A percentile compares a stretch with the other conserved stretches of the same genome.
Evolutionary conservation across 495 filamentous ascomycete species (phyloP).

Genomic region (Neurospora hispaniola): DNA sequence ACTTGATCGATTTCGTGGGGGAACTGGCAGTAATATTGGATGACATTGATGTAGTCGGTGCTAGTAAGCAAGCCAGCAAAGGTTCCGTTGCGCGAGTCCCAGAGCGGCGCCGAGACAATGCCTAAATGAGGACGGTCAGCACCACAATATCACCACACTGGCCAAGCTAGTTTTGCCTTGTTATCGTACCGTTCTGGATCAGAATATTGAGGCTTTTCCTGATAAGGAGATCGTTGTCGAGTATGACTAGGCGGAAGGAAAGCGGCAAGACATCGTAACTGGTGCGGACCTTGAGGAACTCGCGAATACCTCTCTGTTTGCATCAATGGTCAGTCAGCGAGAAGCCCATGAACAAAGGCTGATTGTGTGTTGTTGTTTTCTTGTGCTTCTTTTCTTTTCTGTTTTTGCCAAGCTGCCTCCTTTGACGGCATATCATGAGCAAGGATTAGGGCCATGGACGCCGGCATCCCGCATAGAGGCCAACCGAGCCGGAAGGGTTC

Average conservation of each 20-base stretch:
- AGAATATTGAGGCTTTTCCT: slow-evolving; percentile 95
- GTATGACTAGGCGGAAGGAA: slow-evolving; percentile 89
- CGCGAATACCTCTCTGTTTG: slow-evolving; percentile 70
- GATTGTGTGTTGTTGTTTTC: not conserved
- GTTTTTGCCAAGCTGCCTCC: not conserved
- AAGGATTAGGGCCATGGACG: not conserved
- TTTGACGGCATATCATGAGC: not conserved
- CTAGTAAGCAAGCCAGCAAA: slow-evolving; percentile 93
- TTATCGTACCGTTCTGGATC: slow-evolving; percentile 79
- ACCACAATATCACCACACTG: slow-evolving; percentile 1
- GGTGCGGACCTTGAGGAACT: slow-evolving; percentile 92
- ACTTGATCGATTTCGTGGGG: slow-evolving; percentile 80
- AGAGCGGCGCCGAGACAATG: slow-evolving; percentile 95
- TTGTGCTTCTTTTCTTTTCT: too few relatives aligned
- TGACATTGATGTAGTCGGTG: slow-evolving; percentile 96
- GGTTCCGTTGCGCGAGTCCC: slow-evolving; percentile 88
- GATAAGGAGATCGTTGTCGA: slow-evolving; percentile 89
- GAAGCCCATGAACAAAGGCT: not conserved
- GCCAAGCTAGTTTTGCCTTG: slow-evolving; percentile 1
- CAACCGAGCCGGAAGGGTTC: not conserved
- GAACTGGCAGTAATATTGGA: slow-evolving; percentile 99
- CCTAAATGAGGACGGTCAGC: slow-evolving; percentile 41
- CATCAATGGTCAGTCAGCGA: slow-evolving; percentile 7
- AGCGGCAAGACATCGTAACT: slow-evolving; percentile 99
- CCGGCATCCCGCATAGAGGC: slow-evolving; percentile 21